Evolutionary conservation across 2,329 filamentous ascomycete genomes (phyloP), one percentile per base, ranked within the genome.

Genomic region (Colletotrichum sp.): DNA sequence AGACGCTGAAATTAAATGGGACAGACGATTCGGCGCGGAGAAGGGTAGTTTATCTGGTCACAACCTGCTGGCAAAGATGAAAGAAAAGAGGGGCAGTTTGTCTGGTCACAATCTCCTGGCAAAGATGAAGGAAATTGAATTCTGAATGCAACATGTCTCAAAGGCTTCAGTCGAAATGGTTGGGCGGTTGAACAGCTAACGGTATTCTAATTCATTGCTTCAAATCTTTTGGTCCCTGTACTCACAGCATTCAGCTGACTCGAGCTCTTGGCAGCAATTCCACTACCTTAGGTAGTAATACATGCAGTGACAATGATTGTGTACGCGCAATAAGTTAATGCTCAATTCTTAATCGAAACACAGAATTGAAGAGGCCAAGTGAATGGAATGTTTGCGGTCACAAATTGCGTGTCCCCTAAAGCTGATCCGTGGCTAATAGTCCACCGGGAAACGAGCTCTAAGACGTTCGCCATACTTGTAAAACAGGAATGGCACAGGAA

Each of bases 401-500:
- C 44, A 21, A 21, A 21, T 52, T 21, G 10, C 44, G 44, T 52
- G n/a, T 13, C 44, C 44, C 6, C 28, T 39, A 49, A 7, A 4
- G 7, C 18, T 59, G 57, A 13, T 28, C 57, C 26, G 16, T 6
- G n/a, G 4, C 67, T 59, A 71, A 24, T 66, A 71, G 44, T 71
- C 16, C 6, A 71, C 69, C 2, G 69, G 69, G 18, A 73, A 73
- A 1, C 36, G n/a, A 7, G 36, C 64, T 9, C 71, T 34, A 5
- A 75, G 44, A 6, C 71, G 59, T 60, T 74, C 57, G 13, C 72
- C 72, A 28, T 71, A 75, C 49, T 71, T 71, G 32, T 59, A 57
- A n/a, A 72, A 67, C 21, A 78, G 5, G 7, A 75, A 68, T 16
- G 72, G 64, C 2, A 78, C 52, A 5, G 77, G 76, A 7, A 70